phyloP scores from a whole-genome alignment of 176 grass and related monocot genomes.

The Rhynchospora breviuscula region DNA sequence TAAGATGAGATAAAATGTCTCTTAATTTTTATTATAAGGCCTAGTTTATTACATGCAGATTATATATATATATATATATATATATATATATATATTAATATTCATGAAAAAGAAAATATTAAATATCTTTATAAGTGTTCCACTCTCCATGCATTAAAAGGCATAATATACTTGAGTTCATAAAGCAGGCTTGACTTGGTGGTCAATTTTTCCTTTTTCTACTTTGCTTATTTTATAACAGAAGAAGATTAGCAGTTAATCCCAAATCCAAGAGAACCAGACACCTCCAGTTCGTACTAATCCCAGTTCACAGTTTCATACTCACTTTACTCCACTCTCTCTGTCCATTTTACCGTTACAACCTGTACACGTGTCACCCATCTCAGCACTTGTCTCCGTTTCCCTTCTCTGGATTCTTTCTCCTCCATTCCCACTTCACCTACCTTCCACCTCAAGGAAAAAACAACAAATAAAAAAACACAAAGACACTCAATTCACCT shows the following conservation, averaged over 20 bases:
- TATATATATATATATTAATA: too few relatives aligned
- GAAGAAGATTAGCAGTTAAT: background rate
- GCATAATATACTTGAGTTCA: background rate
- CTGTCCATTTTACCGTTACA: constrained; percentile 37
- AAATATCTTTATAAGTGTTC: too few relatives aligned
- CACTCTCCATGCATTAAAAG: too few relatives aligned
- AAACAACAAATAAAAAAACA: background rate
- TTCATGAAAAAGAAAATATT: too few relatives aligned
- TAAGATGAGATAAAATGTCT: too few relatives aligned
- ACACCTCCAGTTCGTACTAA: background rate
- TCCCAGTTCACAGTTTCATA: constrained; percentile 11
- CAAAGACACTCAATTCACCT: background rate
- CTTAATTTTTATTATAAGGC: too few relatives aligned
- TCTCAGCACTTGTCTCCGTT: constrained; percentile 7
- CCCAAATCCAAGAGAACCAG: background rate
- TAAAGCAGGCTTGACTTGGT: background rate
- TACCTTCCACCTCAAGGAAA: constrained; percentile 28
- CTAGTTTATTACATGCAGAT: too few relatives aligned
- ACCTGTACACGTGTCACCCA: constrained; percentile 25
- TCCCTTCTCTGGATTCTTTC: background rate
- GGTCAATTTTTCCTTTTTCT: background rate
- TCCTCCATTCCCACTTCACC: constrained; percentile 23
- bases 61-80: too few relatives aligned
- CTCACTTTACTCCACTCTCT: background rate
- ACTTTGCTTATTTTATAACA: background rate